Base-by-base conservation (phyloP, 176 grass and related monocot genomes). In the Pharus latifolius region DNA sequence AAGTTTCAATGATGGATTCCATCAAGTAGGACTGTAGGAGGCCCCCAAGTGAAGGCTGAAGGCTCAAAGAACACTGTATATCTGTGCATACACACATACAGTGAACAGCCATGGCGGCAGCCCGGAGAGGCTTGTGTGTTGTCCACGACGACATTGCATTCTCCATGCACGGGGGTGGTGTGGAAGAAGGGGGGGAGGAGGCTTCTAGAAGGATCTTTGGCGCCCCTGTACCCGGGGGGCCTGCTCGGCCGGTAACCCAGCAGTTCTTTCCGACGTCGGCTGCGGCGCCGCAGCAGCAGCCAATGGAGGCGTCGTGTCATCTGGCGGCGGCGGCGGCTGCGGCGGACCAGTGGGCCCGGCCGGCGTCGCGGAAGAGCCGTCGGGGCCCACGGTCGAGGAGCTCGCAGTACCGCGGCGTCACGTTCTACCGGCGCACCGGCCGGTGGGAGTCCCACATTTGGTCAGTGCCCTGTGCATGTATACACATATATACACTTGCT, bases 381-480 rank as follows among this genome's bases (percentile, higher is more conserved):
- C 81, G 89, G 1, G 89, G 89, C 2, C 89, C 89, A 3, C 37
- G 89, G 73, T 92, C 89, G 8, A 56, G 78, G 73, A 92, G 89
- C 56, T 92, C 89, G 29, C 89, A 92, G 74, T 92, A 92, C 69
- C 89, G 89, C 27, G 89, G 89, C 49, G 84, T 92, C 78, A 92
- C 84, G 57, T 92, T 88, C 81, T 92, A 92, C 81, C 84, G 89
- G 30, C 85, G 84, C 51, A 92, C 89, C 13, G 84, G 84, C 23
- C 81, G 85, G 18, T 92, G 84, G 84, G 89, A 88, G 72, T 92
- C 89, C 1, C 85, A 88, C 63, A 88, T 92, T 7, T 92, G 89
- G 89, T 87, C 17, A 13, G 66, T 40, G 23, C 17, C 37, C 49
- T 17, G 17, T 24, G 12, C 6, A 15, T 6, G 41, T 41, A 2